A percentile compares a stretch with the other conserved stretches of the same genome.
Conservation (phyloP, 305 asterid species). For the Rubia tinctorum region DNA sequence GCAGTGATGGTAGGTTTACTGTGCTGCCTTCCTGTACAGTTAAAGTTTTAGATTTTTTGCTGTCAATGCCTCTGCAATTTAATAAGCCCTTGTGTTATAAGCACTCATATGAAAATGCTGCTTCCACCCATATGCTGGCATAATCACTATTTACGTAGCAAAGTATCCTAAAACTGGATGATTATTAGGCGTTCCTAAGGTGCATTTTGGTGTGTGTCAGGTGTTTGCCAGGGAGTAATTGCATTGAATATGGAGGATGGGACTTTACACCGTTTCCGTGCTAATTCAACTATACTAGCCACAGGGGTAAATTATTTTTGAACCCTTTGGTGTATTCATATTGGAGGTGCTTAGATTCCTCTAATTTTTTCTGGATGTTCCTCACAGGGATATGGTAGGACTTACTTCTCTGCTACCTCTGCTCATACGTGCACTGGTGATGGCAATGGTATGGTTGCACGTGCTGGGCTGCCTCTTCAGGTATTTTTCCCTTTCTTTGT, state of each 20-base stretch:
- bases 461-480: conserved; percentile 98
- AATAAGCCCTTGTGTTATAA: neutral
- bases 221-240: conserved; percentile 95
- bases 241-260: conserved; percentile 99
- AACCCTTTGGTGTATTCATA: neutral
- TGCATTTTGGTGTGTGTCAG: conserved; percentile 31
- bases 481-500: conserved; percentile 31
- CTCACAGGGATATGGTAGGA: conserved; percentile 88
- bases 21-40: neutral
- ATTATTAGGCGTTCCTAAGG: neutral
- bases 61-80: neutral
- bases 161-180: neutral
- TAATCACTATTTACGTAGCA: neutral
- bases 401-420: conserved; percentile 99
- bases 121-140: neutral
- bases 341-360: conserved; percentile 16
- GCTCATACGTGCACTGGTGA: conserved; percentile 99
- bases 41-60: neutral
- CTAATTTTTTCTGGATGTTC: conserved; percentile 10
- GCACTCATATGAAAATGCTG: neutral
- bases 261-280: conserved; percentile 88
- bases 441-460: conserved; percentile 99
- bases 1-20: conserved; percentile 66
- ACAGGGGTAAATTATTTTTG: conserved; percentile 69
- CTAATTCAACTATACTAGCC: conserved; percentile 92